These are phyloP conservation scores for Serpula lacrymans DNA, from an alignment of 768 basidiomycete genomes.

Conservation along the genomic window DNA sequence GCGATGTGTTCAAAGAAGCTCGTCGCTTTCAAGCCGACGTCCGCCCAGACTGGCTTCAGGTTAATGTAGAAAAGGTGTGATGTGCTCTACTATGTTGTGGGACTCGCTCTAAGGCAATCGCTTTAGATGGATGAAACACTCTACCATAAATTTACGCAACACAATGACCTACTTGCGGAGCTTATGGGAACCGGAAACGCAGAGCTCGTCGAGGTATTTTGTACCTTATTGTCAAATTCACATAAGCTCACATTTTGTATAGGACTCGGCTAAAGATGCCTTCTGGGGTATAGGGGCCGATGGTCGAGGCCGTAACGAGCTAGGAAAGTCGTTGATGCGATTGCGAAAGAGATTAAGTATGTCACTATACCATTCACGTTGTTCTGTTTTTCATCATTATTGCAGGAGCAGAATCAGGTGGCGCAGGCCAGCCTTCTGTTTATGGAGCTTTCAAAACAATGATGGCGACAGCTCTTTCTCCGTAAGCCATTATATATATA, in stretches of 20 bases:
- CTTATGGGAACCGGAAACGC: slow-evolving; percentile 64
- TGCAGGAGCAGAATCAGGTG: no score
- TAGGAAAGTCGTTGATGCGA: slow-evolving; percentile 67
- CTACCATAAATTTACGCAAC: slow-evolving; percentile 70
- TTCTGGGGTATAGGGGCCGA: slow-evolving; percentile 79
- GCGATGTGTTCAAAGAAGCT: slow-evolving; percentile 64
- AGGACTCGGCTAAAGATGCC: slow-evolving; percentile 74
- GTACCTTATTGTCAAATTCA: slow-evolving; percentile 6
- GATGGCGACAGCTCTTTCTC: no score
- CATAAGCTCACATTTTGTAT: not conserved
- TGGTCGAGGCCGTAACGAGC: slow-evolving; percentile 64
- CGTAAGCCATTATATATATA: no score
- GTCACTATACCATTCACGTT: slow-evolving; percentile 6
- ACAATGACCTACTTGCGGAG: slow-evolving; percentile 52
- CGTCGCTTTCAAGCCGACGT: slow-evolving; percentile 60
- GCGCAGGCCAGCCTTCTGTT: no score
- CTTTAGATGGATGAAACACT: slow-evolving; percentile 63
- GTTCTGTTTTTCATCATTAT: no score
- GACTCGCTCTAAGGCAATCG: no score
- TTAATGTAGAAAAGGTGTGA: slow-evolving; percentile 61
- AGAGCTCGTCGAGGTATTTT: slow-evolving; percentile 63
- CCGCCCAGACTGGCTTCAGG: slow-evolving; percentile 63
- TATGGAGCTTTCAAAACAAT: no score
- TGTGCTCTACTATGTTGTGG: not conserved
- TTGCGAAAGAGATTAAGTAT: slow-evolving; percentile 52